Evolutionary conservation across 495 filamentous ascomycete species (phyloP).

Genomic region (Mycothermus thermophilus): DNA sequence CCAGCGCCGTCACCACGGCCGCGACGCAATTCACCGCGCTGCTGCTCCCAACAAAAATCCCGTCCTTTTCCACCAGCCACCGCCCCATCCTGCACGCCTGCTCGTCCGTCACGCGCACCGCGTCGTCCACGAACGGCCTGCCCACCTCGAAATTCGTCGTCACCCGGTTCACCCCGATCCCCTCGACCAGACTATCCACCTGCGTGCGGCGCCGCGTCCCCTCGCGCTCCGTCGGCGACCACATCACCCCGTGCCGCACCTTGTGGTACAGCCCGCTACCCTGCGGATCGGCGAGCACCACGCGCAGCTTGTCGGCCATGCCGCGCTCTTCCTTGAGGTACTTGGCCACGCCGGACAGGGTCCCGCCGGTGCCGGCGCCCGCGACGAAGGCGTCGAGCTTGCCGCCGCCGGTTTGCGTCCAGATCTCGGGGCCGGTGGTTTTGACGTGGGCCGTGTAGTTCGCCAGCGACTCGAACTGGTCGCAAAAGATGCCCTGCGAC

Average conservation of each 20-base stretch:
- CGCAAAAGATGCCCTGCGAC: conserved; percentile 71
- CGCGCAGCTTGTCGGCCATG: conserved; percentile 37
- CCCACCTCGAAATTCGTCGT: conserved; percentile 87
- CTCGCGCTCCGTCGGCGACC: conserved; percentile 71
- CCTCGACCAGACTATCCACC: conserved; percentile 93
- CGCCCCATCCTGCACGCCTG: conserved; percentile 88
- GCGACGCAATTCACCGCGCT: conserved; percentile 94
- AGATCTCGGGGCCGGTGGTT: conserved; percentile 83
- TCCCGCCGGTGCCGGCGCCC: conserved; percentile 93
- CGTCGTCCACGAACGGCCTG: conserved; percentile 71
- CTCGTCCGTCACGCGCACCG: conserved; percentile 77
- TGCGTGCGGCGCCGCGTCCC: conserved; percentile 78
- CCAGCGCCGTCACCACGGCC: conserved; percentile 63
- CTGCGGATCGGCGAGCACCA: conserved; percentile 87
- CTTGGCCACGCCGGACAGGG: conserved; percentile 71
- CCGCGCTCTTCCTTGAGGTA: conserved; percentile 54
- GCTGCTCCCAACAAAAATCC: conserved; percentile 86
- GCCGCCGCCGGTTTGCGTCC: conserved; percentile 61
- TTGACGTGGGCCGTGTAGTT: conserved; percentile 78
- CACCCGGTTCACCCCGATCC: conserved; percentile 84
- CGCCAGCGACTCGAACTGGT: conserved; percentile 84
- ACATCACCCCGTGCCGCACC: conserved; percentile 90
- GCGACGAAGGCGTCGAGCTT: conserved; percentile 78
- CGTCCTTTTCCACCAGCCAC: conserved; percentile 92
- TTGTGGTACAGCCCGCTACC: conserved; percentile 88